Base-by-base conservation (phyloP, 1,284 basidiomycete genomes). In the Trichosporon ovoides region DNA sequence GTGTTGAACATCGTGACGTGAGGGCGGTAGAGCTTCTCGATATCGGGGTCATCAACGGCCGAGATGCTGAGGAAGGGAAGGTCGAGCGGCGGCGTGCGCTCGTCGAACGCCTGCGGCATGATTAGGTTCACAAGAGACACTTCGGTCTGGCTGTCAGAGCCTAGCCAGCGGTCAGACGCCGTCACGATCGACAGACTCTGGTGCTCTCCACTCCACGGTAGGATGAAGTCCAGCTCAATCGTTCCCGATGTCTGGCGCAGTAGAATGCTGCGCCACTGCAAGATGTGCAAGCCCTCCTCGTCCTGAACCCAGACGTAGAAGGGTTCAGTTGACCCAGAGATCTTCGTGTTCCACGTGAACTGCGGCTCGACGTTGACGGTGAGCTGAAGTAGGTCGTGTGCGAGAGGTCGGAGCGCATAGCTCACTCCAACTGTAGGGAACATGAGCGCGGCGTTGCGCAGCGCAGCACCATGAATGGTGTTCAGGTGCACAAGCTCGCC, bases 261-360 rank as follows among this genome's bases (percentile, higher is more conserved):
- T 20, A 86, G 71, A 33, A 93, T 77, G 67, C 87, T 85, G 1
- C 86, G 80, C 64, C 89, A 83, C 70, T 96, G 91, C n/a, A 95
- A 81, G 66, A 98, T 96, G 38, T 84, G 83, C 18, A 83, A 68
- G 10, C 86, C 88, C 48, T 88, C 83, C 34, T 87, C 82, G 68
- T 95, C 91, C 78, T 98, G 93, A 6, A 97, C 80, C 95, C 96
- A 98, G 51, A 98, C 77, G 85, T 92, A 96, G 78, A 98, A 97
- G 1, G 91, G 88, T 74, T 98, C 91, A 0, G 81, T 79, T 3
- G 79, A 80, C 0, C 88, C 89, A 65, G 96, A 93, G 5, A 87
- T 69, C 71, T 85, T 88, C 31, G 80, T 71, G 67, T 82, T 89
- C 96, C 96, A 98, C n/a, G 82, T 83, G 72, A 98, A 99, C 10